A percentile compares a stretch with the other conserved stretches of the same genome.
Conservation (phyloP, 2,329 filamentous ascomycete species). For the Cadophora luteo-olivacea region DNA sequence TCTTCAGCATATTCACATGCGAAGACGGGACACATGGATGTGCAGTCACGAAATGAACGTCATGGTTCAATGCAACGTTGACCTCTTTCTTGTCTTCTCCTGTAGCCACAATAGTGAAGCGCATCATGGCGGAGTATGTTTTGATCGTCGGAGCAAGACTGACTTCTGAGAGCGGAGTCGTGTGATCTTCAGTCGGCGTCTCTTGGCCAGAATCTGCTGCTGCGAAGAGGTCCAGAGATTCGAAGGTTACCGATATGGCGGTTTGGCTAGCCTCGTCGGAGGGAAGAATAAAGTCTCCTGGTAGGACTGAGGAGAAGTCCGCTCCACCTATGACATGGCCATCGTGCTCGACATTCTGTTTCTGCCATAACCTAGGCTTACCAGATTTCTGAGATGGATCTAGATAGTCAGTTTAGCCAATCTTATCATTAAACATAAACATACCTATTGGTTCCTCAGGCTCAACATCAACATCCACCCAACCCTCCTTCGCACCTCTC, state of each 20-base stretch:
- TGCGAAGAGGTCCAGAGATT: slow-evolving; percentile 56
- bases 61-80: slow-evolving; percentile 55
- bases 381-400: slow-evolving; percentile 58
- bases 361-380: slow-evolving; percentile 67
- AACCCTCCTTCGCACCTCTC: slow-evolving; percentile 58
- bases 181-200: slow-evolving; percentile 44
- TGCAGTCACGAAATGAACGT: slow-evolving; percentile 70
- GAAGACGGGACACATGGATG: slow-evolving; percentile 67
- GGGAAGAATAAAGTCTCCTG: slow-evolving; percentile 68
- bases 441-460: slow-evolving; percentile 48
- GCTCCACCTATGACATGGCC: slow-evolving; percentile 66
- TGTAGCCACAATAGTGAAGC: slow-evolving; percentile 36
- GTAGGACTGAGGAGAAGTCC: slow-evolving; percentile 59
- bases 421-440: neutral
- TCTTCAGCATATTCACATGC: slow-evolving; percentile 63
- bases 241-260: slow-evolving; percentile 56
- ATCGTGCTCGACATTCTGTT: slow-evolving; percentile 63
- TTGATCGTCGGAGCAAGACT: slow-evolving; percentile 32
- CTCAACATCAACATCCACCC: slow-evolving; percentile 64
- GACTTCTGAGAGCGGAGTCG: slow-evolving; percentile 31
- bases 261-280: slow-evolving; percentile 58
- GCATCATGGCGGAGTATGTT: slow-evolving; percentile 44
- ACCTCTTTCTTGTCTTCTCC: slow-evolving; percentile 37
- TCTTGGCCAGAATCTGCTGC: slow-evolving; percentile 51
- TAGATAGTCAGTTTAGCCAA: slow-evolving; percentile 39